Evolutionary conservation across 768 basidiomycete species (phyloP), one percentile per base, ranked within the genome.

Genomic region (Hericium rajendrae): DNA sequence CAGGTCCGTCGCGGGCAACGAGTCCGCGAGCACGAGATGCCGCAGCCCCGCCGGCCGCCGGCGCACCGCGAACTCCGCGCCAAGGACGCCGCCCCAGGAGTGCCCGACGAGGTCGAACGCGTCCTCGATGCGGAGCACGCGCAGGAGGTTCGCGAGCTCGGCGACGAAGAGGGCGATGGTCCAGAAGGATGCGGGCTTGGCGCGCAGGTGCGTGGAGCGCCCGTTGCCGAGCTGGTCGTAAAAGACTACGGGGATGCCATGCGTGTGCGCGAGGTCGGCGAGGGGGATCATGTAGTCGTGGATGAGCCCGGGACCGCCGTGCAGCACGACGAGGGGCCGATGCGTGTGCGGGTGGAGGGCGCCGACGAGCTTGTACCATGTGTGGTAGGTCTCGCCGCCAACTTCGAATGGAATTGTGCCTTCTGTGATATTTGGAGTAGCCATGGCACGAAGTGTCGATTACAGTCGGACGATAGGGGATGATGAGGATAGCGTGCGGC

Each of bases 71-170:
- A 74, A 76, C 57, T 78, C 73, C 13, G 69, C 60, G 0, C 68
- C 75, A 15, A 82, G 71, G 61, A 78, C 76, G 0, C 76, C 81
- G 16, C 81, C 82, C 81, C 80, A 82, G 8, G 78, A 80, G 57
- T 82, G 80, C 0, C 83, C 81, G 3, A 72, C 59, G 2, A 83
- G 63, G 60, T 77, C 72, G 65, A 74, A 82, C 12, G 67, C 62
- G 12, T 64, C 63, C n/a, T 48, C 15, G 59, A 81, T 71, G 0
- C 68, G 70, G 32, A 83, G 66, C 20, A 73, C 57, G 0, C 58
- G 50, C 32, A 84, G 38, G 51, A 54, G 39, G 49, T 60, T 54
- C 28, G 13, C 51, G 15, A 53, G 50, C 54, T 49, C 51, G 48
- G 74, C 74, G 62, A 79, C 66, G 69, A 80, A 82, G 12, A 83